These are phyloP conservation scores for Yarrowia galli DNA, from an alignment of 1,139 yeast species.

Conservation along the genomic window DNA sequence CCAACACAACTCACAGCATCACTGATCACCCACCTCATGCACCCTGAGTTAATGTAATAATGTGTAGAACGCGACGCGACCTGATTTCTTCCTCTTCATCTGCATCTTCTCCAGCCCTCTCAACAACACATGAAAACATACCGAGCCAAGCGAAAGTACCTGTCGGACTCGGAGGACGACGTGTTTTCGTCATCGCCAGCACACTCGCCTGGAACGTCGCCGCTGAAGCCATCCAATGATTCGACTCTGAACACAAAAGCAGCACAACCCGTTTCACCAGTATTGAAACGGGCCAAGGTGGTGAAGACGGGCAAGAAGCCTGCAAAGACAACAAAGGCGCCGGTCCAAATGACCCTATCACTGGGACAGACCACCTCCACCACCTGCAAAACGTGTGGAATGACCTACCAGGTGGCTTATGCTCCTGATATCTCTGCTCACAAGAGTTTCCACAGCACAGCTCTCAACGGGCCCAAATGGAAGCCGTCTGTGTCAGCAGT, in stretches of 20 bases:
- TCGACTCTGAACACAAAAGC: not conserved
- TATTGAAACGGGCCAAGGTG: conserved; percentile 3
- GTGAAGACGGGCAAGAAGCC: conserved; percentile 12
- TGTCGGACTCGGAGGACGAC: conserved; percentile 37
- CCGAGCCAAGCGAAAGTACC: conserved; percentile 23
- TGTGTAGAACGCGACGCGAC: conserved; percentile 31
- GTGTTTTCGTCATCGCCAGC: conserved; percentile 18
- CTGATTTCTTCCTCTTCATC: not conserved
- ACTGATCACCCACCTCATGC: not conserved
- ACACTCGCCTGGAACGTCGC: conserved; percentile 23
- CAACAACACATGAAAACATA: conserved; percentile 22
- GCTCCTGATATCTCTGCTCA: conserved; percentile 14
- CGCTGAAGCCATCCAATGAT: not conserved
- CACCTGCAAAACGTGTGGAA: conserved; percentile 34
- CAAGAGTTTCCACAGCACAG: conserved; percentile 30
- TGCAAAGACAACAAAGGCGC: not conserved
- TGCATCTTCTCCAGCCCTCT: too few relatives aligned
- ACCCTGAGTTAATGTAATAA: conserved; percentile 8
- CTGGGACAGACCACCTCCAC: conserved; percentile 24
- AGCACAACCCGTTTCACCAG: not conserved
- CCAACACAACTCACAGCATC: not conserved
- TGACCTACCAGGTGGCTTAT: conserved; percentile 36
- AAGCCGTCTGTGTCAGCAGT: conserved; percentile 11
- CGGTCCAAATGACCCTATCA: conserved; percentile 31
- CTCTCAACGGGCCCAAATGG: conserved; percentile 38